phyloP scores from a whole-genome alignment of 2,329 filamentous ascomycete species.

The Penicillium sclerotiorum region DNA sequence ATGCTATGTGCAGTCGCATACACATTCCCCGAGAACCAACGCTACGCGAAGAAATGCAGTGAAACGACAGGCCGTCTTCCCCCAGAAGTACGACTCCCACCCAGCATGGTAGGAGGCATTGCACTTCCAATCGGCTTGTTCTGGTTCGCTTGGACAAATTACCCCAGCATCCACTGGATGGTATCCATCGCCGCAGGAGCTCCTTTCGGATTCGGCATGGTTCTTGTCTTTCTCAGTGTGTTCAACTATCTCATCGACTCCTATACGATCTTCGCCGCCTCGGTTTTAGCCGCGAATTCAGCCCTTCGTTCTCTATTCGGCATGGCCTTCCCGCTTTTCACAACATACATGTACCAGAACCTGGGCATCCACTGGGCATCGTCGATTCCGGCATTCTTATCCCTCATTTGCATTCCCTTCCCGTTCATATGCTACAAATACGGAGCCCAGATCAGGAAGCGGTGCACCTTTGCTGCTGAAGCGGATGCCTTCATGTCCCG shows the following conservation, averaged over 20 bases:
- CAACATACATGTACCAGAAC: constrained; percentile 46
- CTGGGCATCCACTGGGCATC: constrained; percentile 52
- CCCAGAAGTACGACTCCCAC: constrained; percentile 59
- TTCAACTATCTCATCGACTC: constrained; percentile 48
- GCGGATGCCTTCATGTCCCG: constrained; percentile 34
- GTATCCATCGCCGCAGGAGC: constrained; percentile 37
- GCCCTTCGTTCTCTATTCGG: constrained; percentile 49
- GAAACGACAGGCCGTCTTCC: constrained; percentile 37
- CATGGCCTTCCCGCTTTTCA: constrained; percentile 51
- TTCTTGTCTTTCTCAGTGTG: constrained; percentile 42
- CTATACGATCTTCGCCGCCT: constrained; percentile 45
- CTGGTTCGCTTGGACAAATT: constrained; percentile 63
- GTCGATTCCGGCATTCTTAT: constrained; percentile 48
- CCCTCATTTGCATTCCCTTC: constrained; percentile 44
- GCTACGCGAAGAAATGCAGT: constrained; percentile 30
- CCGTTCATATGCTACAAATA: constrained; percentile 46
- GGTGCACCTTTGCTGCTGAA: constrained; percentile 41
- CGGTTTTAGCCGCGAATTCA: constrained; percentile 45
- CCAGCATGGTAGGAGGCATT: constrained; percentile 51
- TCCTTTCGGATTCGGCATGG: constrained; percentile 45
- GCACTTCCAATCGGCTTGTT: constrained; percentile 59
- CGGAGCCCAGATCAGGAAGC: constrained; percentile 38
- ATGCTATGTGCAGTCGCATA: constrained; percentile 40
- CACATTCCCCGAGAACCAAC: constrained; percentile 40
- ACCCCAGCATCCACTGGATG: constrained; percentile 44